Evolutionary conservation across 2,329 filamentous ascomycete species (phyloP), one percentile per base, ranked within the genome.

Genomic region (Fusarium falciforme): DNA sequence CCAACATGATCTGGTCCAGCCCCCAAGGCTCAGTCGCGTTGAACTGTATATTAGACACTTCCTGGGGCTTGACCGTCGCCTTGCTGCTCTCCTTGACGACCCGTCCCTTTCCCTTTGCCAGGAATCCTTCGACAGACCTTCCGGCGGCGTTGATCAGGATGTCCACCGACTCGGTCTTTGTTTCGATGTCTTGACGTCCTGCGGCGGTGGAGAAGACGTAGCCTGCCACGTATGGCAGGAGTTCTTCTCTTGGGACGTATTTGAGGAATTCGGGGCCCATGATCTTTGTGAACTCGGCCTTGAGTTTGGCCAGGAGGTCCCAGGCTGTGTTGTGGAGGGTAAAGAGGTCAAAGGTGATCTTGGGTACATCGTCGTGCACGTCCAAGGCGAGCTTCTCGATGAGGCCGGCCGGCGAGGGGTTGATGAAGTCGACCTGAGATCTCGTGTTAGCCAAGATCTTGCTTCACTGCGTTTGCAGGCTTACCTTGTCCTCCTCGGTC

Each of bases 171-270:
- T 52, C 67, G 12, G 0, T 14, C 9, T 5, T 52, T 31, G 38
- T 61, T 22, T 36, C 47, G 0, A 54, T 64, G 25, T 14, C 29
- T 52, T 52, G 5, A 7, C 52, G 20, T 63, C 68, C 69, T 6
- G 73, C 44, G 36, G 70, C 67, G 14, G 72, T 73, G 0, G 64
- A 71, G 1, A 68, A 73, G 49, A 87, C 16, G 88, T 86, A 75
- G 42, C 65, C 70, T 6, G 64, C 70, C 2, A 73, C 61, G 3
- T 47, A 44, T 8, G 63, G 67, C 1, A 76, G 55, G 8, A 66
- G 17, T 9, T 63, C 31, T 31, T 70, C 70, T 8, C 14, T 17
- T 2, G 67, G 70, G 0, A 75, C 3, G 40, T 36, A 61, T 0
- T 29, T 14, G 52, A 71, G 47, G 31, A 75, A 64, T 4, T 61